A percentile compares a stretch with the other conserved stretches of the same genome.
Evolutionary conservation across 768 basidiomycete genomes (phyloP).

Genomic region (Tulasnella sp.): DNA sequence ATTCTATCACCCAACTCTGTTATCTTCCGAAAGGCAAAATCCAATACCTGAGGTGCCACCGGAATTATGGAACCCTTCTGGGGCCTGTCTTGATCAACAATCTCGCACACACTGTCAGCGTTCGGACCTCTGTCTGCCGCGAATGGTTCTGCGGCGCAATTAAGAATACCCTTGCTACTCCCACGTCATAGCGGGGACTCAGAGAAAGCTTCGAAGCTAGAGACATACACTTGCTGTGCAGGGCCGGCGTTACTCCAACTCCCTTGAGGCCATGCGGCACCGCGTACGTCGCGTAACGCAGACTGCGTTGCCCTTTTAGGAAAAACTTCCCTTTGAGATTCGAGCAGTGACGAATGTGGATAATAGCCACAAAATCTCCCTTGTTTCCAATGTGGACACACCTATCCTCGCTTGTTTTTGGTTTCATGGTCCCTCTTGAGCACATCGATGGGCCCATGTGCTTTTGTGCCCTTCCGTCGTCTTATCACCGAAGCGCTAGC

Average conservation of each 20-base stretch:
- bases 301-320: not conserved
- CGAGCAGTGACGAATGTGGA: not conserved
- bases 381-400: not conserved
- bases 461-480: not conserved
- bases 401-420: not conserved
- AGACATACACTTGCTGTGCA: not conserved
- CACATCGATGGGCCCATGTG: not conserved
- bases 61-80: not conserved
- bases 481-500: not conserved
- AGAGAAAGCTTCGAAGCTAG: not conserved
- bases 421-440: not conserved
- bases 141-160: not conserved
- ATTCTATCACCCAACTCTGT: not conserved
- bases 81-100: not conserved
- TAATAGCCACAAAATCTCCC: not conserved
- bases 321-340: not conserved
- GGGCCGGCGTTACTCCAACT: not conserved
- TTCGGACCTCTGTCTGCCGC: not conserved
- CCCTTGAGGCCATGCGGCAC: not conserved
- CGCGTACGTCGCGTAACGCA: not conserved
- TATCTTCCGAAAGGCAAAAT: slow-evolving; percentile 3
- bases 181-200: not conserved
- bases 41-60: slow-evolving; percentile 2
- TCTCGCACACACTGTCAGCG: not conserved
- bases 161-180: not conserved